Evolutionary conservation across 139 green algal species (phyloP), one percentile per base, ranked within the genome.

Genomic region (Nannochloris sp.): DNA sequence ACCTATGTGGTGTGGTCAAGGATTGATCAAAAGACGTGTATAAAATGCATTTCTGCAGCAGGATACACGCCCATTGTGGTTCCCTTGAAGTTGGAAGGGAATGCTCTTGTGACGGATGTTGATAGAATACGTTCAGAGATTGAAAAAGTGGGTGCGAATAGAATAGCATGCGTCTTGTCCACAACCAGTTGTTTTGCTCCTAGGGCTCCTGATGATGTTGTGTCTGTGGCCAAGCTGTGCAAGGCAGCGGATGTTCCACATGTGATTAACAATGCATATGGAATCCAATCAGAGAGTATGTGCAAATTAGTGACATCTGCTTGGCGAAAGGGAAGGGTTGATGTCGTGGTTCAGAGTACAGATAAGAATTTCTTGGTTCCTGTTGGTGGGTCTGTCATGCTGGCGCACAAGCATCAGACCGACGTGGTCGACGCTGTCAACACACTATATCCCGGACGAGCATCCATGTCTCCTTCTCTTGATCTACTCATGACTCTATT

Each of bases 341-440:
- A 98, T 68, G 85, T 81, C 0, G 77, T 97, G 5, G 81, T 98
- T 1, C 88, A 95, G 68, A 83, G 66, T 61, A 88, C 75, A 8
- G 87, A 95, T 71, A 97, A 97, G 73, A 98, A 98, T 74, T 98
- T 98, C 76, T 90, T 97, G 81, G 92, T 98, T 48, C 91, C 90
- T 3, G 90, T 97, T 5, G 84, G 87, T 0, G 88, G 88, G 3
- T 77, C 88, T 6, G 31, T 96, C 1, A 61, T 95, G 3, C 62
- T 76, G 19, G 73, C 75, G 5, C 70, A 65, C 9, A 25, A 36
- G 1, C 49, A 48, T 37, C 25, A 25, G 48, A 53, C 66, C 0
- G 27, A 51, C 43, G 49, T 76, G 66, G 59, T 72, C 53, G 58
- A 48, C 21, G 29, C 24, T 31, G 61, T 36, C n/a, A 44, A 87